Evolutionary conservation across 1,139 yeast species (phyloP).

Genomic region (Hansenula lynferdii): DNA sequence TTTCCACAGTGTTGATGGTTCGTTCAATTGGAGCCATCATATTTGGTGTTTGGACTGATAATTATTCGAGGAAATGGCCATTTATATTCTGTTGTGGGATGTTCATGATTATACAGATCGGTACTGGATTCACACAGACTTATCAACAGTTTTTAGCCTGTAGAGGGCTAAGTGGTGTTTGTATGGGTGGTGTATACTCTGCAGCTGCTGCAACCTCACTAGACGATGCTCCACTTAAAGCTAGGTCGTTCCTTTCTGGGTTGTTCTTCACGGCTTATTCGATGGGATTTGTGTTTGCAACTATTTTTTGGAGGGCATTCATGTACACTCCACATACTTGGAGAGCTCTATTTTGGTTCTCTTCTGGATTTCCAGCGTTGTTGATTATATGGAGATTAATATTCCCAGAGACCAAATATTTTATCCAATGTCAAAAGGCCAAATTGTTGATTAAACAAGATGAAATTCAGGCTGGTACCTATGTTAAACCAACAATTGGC

Average conservation of each 20-base stretch:
- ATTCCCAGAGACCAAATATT: conserved; percentile 34
- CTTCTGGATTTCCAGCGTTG: conserved; percentile 41
- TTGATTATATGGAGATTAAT: conserved; percentile 37
- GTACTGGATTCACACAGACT: conserved; percentile 48
- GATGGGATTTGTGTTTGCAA: conserved; percentile 40
- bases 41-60: conserved; percentile 49
- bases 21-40: conserved; percentile 56
- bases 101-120: conserved; percentile 45
- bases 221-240: conserved; percentile 40
- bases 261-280: conserved; percentile 41
- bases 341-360: conserved; percentile 54
- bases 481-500: conserved; percentile 15
- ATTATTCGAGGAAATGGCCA: conserved; percentile 53
- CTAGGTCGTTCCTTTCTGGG: conserved; percentile 41
- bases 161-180: conserved; percentile 43
- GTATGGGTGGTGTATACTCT: conserved; percentile 51
- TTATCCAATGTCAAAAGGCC: conserved; percentile 23
- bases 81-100: conserved; percentile 38
- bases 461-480: conserved; percentile 31
- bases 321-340: conserved; percentile 31
- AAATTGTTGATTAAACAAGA: conserved; percentile 27
- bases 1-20: conserved; percentile 54
- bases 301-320: conserved; percentile 39
- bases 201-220: conserved; percentile 43
- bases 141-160: conserved; percentile 47